phyloP scores from a whole-genome alignment of 495 filamentous ascomycete genomes.

The Aspergillus conjunctus region DNA sequence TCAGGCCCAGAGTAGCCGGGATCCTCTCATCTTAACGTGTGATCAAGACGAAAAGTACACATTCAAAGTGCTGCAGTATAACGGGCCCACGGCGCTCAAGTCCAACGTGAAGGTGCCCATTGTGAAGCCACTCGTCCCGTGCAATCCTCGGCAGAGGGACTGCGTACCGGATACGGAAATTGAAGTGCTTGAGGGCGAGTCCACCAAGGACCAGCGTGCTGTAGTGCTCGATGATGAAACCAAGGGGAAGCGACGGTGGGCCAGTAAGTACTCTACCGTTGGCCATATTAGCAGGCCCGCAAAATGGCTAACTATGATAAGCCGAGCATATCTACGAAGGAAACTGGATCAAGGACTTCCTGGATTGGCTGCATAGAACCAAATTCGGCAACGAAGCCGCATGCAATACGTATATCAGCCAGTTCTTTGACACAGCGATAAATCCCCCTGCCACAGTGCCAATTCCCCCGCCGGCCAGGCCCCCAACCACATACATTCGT shows the following conservation, averaged over 20 bases:
- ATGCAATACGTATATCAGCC: not conserved
- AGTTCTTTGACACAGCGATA: not conserved
- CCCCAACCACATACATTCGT: not conserved
- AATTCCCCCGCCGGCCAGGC: not conserved
- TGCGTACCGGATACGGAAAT: not conserved
- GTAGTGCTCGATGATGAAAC: not conserved
- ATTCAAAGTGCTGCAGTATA: not conserved
- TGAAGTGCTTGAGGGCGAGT: not conserved
- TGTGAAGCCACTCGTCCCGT: not conserved
- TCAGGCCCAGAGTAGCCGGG: not conserved
- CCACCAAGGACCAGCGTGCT: not conserved
- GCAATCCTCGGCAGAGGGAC: not conserved
- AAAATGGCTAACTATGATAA: too few species aligned
- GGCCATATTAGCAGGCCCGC: too few species aligned
- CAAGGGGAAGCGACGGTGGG: conserved; percentile 12
- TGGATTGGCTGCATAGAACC: conserved; percentile 1
- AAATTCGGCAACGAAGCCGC: not conserved
- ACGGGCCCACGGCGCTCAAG: not conserved
- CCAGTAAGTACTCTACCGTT: not conserved
- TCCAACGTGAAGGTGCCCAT: not conserved
- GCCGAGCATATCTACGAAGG: conserved; percentile 19
- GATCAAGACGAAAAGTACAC: not conserved
- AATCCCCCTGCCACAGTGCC: not conserved
- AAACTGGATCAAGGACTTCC: conserved; percentile 10
- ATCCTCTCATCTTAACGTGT: not conserved